phyloP scores from a whole-genome alignment of 148 eudicot genomes.

The Vaccinium corymbosum region DNA sequence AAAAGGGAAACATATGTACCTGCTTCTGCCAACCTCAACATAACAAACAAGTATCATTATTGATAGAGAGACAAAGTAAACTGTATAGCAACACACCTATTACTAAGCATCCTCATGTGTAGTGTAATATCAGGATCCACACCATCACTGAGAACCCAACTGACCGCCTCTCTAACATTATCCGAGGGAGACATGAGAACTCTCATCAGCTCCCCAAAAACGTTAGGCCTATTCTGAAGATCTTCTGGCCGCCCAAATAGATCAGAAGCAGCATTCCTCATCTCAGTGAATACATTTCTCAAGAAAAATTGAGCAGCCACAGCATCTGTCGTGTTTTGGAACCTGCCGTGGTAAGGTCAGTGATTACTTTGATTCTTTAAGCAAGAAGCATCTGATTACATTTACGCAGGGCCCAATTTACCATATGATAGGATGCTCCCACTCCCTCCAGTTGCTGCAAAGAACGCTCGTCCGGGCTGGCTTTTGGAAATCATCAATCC shows the following conservation, averaged over 20 bases:
- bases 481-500: slow-evolving; percentile 79
- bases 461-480: slow-evolving; percentile 62
- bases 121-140: slow-evolving; percentile 69
- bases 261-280: slow-evolving; percentile 57
- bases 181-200: slow-evolving; percentile 69
- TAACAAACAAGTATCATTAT: background rate
- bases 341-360: slow-evolving; percentile 38
- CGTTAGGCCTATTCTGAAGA: slow-evolving; percentile 64
- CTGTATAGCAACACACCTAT: slow-evolving; percentile 39
- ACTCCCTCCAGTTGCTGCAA: slow-evolving; percentile 75
- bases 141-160: slow-evolving; percentile 61
- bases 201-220: slow-evolving; percentile 78
- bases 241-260: slow-evolving; percentile 65
- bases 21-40: background rate
- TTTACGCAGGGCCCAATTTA: slow-evolving; percentile 22
- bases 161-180: slow-evolving; percentile 57
- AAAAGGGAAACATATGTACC: background rate
- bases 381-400: background rate
- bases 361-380: slow-evolving; percentile 2
- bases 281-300: slow-evolving; percentile 61
- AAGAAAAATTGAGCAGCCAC: slow-evolving; percentile 91
- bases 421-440: slow-evolving; percentile 90
- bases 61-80: background rate
- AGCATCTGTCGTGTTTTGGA: slow-evolving; percentile 87
- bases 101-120: slow-evolving; percentile 91